Evolutionary conservation across 495 filamentous ascomycete species (phyloP), one percentile per base, ranked within the genome.

Genomic region (Daldinia grandis): DNA sequence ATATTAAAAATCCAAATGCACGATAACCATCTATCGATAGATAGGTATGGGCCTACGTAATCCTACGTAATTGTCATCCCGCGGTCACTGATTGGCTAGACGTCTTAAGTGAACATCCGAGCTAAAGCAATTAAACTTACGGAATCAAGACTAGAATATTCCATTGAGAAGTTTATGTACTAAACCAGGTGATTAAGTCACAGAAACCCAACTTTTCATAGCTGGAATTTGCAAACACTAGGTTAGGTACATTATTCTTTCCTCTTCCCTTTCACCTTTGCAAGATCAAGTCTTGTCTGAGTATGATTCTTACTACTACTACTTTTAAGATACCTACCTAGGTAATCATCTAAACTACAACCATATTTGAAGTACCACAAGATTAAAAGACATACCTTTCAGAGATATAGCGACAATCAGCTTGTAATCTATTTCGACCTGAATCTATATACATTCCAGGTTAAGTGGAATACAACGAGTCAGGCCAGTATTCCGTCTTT

Each of bases 101-200:
- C 14, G 5, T 31, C 5, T 47, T 51, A 30, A 17, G 25, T 27
- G 49, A 53, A 27, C 4, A n/a, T 15, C 25, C 15, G 15, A 14
- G 25, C 24, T n/a, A 59, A 64, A 37, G 37, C 40, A 62, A 47
- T 37, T 67, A 53, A 24, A 38, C 3, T 19, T 33, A 19, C 5
- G 12, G 31, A 40, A 25, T 25, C 40, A 38, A 50, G 25, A 3
- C 19, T 24, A 14, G 28, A 49, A 54, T 71, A 71, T 66, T 49
- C 68, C 68, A 71, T 71, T 71, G 63, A 66, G 35, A 8, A 19
- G n/a, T 8, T 24, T 66, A 64, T 65, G 47, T 15, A 56, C n/a
- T 40, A 64, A 59, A 57, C 5, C 17, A 28, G 37, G n/a, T 53
- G 9, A 33, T 33, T 10, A 3, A 33, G 10, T 12, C 30, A 2